phyloP scores from a whole-genome alignment of 768 basidiomycete species.

The Fomitopsis serialis region DNA sequence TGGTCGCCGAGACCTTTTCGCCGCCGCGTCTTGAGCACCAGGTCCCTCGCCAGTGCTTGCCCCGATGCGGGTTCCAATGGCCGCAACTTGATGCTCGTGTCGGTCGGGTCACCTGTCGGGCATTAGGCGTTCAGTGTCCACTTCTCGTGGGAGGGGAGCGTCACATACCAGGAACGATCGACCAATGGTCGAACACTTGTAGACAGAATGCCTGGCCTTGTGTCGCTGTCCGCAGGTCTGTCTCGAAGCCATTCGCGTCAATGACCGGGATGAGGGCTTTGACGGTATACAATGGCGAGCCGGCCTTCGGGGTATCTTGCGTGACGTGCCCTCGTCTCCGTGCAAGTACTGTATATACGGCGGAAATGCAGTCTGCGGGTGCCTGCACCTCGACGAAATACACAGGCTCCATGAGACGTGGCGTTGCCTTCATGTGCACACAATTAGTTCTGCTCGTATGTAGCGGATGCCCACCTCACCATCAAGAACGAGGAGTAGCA shows the following conservation, averaged over 20 bases:
- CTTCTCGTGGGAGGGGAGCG: background rate
- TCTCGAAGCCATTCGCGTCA: conserved; percentile 98
- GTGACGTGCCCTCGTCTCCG: conserved; percentile 98
- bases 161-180: conserved; percentile 85
- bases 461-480: conserved; percentile 43
- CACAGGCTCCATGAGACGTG: conserved; percentile 93
- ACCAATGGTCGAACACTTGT: conserved; percentile 98
- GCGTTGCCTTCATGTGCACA: conserved; percentile 64
- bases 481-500: conserved; percentile 99
- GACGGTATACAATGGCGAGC: conserved; percentile 95
- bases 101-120: conserved; percentile 86
- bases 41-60: conserved; percentile 88
- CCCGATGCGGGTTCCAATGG: conserved; percentile 97
- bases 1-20: conserved; percentile 96
- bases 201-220: conserved; percentile 99
- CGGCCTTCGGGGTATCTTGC: conserved; percentile 96
- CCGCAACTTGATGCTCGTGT: conserved; percentile 92
- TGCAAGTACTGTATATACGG: conserved; percentile 98
- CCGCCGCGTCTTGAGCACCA: conserved; percentile 93
- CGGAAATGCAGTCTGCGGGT: conserved; percentile 97
- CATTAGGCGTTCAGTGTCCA: background rate
- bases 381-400: conserved; percentile 99
- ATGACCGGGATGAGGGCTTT: conserved; percentile 98
- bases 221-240: conserved; percentile 93
- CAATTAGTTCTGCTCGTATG: conserved; percentile 2